Conservation (phyloP, 495 filamentous ascomycete genomes). For the Podospora appendiculata region DNA sequence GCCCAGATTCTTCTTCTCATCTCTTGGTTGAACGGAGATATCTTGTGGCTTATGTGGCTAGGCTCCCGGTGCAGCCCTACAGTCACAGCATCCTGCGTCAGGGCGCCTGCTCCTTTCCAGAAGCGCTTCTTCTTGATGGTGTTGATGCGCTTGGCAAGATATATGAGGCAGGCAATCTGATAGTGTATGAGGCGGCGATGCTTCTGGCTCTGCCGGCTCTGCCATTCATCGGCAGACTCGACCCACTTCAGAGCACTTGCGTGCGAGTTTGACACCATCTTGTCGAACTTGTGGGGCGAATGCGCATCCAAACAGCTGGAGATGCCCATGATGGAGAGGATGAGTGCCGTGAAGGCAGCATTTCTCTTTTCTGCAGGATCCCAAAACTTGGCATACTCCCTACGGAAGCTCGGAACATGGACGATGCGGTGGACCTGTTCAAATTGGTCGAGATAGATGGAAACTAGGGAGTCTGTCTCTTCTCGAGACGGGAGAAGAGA, state of each 20-base stretch:
- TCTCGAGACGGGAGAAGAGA: slow-evolving; percentile 29
- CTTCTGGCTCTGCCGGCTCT: slow-evolving; percentile 30
- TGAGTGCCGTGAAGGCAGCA: slow-evolving; percentile 39
- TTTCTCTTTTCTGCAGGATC: slow-evolving; percentile 26
- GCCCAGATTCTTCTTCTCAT: slow-evolving; percentile 61
- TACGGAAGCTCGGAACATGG: slow-evolving; percentile 37
- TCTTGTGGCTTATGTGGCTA: slow-evolving; percentile 21
- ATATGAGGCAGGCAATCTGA: slow-evolving; percentile 36
- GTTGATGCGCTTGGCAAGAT: slow-evolving; percentile 37
- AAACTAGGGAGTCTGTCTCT: slow-evolving; percentile 29
- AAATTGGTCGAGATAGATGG: slow-evolving; percentile 36
- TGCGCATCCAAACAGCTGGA: slow-evolving; percentile 29
- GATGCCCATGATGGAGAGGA: slow-evolving; percentile 34
- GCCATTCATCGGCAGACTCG: slow-evolving; percentile 29
- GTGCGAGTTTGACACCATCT: slow-evolving; percentile 26
- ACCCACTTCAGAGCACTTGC: slow-evolving; percentile 30
- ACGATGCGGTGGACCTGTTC: slow-evolving; percentile 40
- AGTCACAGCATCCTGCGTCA: slow-evolving; percentile 48
- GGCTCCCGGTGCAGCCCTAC: slow-evolving; percentile 52
- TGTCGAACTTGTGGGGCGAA: slow-evolving; percentile 24
- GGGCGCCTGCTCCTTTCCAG: slow-evolving; percentile 47
- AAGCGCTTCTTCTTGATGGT: slow-evolving; percentile 41
- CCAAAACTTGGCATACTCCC: slow-evolving; percentile 39
- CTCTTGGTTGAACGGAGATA: slow-evolving; percentile 50
- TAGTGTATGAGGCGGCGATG: slow-evolving; percentile 37